phyloP scores from a whole-genome alignment of 2,329 filamentous ascomycete genomes.

The Exophiala alcalophila region DNA sequence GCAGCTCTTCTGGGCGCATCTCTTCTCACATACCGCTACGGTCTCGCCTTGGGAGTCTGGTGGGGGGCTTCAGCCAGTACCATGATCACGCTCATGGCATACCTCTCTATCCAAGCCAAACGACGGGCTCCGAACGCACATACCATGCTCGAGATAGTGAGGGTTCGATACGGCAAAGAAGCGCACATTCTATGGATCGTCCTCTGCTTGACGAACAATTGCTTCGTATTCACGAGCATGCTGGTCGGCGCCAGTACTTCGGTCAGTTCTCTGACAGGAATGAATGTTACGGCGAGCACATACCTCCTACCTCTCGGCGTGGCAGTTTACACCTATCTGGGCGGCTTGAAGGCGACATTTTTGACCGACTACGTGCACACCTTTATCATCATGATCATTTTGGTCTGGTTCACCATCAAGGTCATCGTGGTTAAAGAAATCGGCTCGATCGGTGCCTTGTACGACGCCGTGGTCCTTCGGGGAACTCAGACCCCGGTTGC shows the following conservation, averaged over 20 bases:
- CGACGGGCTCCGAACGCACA: slow-evolving; percentile 51
- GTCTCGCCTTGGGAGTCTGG: slow-evolving; percentile 62
- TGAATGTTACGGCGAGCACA: slow-evolving; percentile 73
- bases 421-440: slow-evolving; percentile 44
- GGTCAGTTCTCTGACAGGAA: slow-evolving; percentile 69
- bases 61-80: slow-evolving; percentile 70
- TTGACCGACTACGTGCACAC: slow-evolving; percentile 51
- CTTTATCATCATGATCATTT: slow-evolving; percentile 46
- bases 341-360: slow-evolving; percentile 51
- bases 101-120: slow-evolving; percentile 52
- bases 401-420: slow-evolving; percentile 49
- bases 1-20: slow-evolving; percentile 59
- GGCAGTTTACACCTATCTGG: slow-evolving; percentile 51
- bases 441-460: slow-evolving; percentile 45
- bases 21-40: slow-evolving; percentile 74
- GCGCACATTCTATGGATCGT: slow-evolving; percentile 42
- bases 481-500: slow-evolving; percentile 42
- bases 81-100: slow-evolving; percentile 83
- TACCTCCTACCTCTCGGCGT: slow-evolving; percentile 78
- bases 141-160: slow-evolving; percentile 50
- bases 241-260: slow-evolving; percentile 68
- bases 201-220: slow-evolving; percentile 41
- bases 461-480: slow-evolving; percentile 45
- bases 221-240: slow-evolving; percentile 46
- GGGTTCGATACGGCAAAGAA: slow-evolving; percentile 47